Base-by-base conservation (phyloP, 768 basidiomycete genomes). In the Ephemerocybe angulata region DNA sequence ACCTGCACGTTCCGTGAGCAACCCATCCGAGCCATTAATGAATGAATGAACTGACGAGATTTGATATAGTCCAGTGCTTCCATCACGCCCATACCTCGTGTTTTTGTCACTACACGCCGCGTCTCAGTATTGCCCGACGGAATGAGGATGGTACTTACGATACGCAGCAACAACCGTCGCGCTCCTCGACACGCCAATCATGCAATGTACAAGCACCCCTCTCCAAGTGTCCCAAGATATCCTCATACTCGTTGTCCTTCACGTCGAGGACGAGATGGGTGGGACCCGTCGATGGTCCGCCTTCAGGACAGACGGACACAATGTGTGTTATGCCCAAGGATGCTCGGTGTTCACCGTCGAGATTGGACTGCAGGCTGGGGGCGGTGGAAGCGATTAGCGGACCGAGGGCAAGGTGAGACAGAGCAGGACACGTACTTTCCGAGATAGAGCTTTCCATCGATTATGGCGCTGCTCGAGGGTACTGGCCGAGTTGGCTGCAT, bases 141-240 rank as follows among this genome's bases (percentile, higher is more conserved):
- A 21, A 54, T 12, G 25, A 51, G 37, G 52, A 41, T 31, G 33
- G 35, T 46, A 73, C 80, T 68, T 64, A 82, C 79, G 64, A 63
- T 78, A 84, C 15, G 81, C 82, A 48, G 77, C 78, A 24, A 84
- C 72, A 24, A 81, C 78, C 8, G 87, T 83, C 35, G 81, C 72
- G 58, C 86, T 88, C 57, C 88, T 75, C 0, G 85, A 90, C 7
- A 89, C 69, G 4, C 88, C 88, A 81, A 87, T 85, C 10, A 83
- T 72, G 63, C 88, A 89, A 58, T 90, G 88, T 13, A 89, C 83
- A 10, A 90, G 76, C 4, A 88, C 80, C 43, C 71, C 76, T 0
- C 86, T 86, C 24, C 2, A 90, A 71, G 60, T 86, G 78, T n/a
- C 85, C 81, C 15, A 89, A 78, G 24, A 90, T 73, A 38, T 81